Conservation (phyloP, 208 protist species). For the Leishmania tarentolae region DNA sequence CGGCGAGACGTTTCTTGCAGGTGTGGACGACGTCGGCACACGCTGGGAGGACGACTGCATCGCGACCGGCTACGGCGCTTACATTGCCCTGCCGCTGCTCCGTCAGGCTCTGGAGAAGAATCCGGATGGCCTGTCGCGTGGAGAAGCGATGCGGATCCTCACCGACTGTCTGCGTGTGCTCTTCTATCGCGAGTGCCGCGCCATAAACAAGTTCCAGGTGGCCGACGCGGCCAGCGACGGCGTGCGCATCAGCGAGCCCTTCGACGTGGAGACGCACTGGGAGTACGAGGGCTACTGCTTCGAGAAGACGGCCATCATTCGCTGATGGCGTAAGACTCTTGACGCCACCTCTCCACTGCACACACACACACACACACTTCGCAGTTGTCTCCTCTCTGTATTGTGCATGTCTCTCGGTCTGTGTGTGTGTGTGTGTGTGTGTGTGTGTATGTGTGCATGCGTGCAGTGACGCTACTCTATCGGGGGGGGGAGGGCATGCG, state of each 20-base stretch:
- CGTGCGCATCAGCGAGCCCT: conserved; percentile 90
- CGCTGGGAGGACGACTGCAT: conserved; percentile 93
- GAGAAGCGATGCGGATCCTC: conserved; percentile 88
- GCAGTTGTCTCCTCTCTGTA: not conserved
- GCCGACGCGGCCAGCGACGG: conserved; percentile 71
- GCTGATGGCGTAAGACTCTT: conserved; percentile 27
- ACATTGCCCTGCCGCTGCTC: conserved; percentile 96
- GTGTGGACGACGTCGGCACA: conserved; percentile 95
- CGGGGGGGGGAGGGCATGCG: too few relatives aligned
- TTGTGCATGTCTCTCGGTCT: not conserved
- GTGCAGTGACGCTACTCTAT: not conserved
- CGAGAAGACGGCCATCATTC: conserved; percentile 89
- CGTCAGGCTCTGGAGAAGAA: conserved; percentile 86
- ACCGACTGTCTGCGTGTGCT: conserved; percentile 94
- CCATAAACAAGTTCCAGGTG: conserved; percentile 96
- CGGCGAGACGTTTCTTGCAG: conserved; percentile 94
- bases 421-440: not conserved
- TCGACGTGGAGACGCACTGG: conserved; percentile 95
- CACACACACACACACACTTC: too few relatives aligned
- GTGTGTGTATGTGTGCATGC: too few relatives aligned
- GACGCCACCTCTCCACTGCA: too few relatives aligned
- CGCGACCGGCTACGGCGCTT: conserved; percentile 95
- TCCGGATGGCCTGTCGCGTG: conserved; percentile 75
- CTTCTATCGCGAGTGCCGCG: conserved; percentile 96
- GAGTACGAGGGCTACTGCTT: conserved; percentile 87